Evolutionary conservation across 2,329 filamentous ascomycete species (phyloP).

Genomic region (Fusarium palustre): DNA sequence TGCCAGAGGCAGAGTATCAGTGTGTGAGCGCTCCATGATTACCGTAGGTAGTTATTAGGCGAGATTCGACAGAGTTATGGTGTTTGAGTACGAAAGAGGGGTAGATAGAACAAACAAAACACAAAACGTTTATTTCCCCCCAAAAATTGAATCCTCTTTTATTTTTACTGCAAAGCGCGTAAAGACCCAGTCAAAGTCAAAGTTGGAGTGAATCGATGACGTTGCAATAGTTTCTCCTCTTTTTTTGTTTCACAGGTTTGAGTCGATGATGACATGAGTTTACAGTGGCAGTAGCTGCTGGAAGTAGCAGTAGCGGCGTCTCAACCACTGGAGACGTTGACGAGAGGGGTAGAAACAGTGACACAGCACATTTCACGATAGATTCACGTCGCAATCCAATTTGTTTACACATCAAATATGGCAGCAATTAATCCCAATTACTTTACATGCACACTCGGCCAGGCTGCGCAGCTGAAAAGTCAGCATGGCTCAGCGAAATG

Average conservation of each 20-base stretch:
- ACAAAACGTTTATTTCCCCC: neutral
- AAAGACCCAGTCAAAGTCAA: constrained; percentile 26
- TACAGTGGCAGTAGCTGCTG: neutral
- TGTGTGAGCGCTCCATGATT: constrained; percentile 25
- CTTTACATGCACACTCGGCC: constrained; percentile 71
- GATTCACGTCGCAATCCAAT: neutral
- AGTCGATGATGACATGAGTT: constrained; percentile 28
- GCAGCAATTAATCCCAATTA: constrained; percentile 56
- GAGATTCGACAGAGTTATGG: neutral
- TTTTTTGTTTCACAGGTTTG: neutral
- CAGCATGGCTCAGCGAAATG: constrained; percentile 45
- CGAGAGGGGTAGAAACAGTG: constrained; percentile 4
- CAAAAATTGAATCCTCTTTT: neutral
- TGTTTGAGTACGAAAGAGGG: constrained; percentile 13
- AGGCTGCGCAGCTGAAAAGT: constrained; percentile 58
- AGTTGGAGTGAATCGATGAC: constrained; percentile 28
- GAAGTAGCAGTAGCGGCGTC: neutral
- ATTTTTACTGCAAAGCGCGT: constrained; percentile 1
- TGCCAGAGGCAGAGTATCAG: constrained; percentile 40
- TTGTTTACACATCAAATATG: constrained; percentile 1
- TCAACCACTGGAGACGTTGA: neutral
- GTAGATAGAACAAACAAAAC: constrained; percentile 1
- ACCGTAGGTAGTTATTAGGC: too few relatives aligned
- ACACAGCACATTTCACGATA: neutral
- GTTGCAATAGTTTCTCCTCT: constrained; percentile 12